Evolutionary conservation across 495 filamentous ascomycete genomes (phyloP), one percentile per base, ranked within the genome.

Genomic region (Hypoxylon fragiforme): DNA sequence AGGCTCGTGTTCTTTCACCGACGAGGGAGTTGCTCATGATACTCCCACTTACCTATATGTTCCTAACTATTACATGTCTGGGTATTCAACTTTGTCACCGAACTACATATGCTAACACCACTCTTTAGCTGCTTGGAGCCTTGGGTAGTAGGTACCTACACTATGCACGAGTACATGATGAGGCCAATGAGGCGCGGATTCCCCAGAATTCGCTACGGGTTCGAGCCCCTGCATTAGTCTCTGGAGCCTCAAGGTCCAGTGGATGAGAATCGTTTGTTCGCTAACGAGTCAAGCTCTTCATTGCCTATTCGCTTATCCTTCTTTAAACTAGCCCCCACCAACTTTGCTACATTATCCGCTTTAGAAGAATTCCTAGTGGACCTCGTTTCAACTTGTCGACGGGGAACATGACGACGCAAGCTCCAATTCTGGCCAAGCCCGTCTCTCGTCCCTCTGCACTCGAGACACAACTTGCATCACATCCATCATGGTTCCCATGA

Each of bases 371-470:
- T 54, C 45, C 46, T 52, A 46, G 58, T 56, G 58, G 58, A 43
- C 35, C 58, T 41, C 40, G 58, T 56, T 53, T 62, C 52, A 36
- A 56, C n/a, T 19, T 51, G 42, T 47, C 51, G 42, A 57, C 43
- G 58, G 38, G 34, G 58, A 52, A 39, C 58, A 62, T 56, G 58
- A 56, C 58, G 52, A 56, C 46, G 51, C 58, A 56, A n/a, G 32
- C 12, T 35, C 58, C 58, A 28, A 56, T 56, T 62, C 51, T 11
- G 44, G 48, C 39, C 43, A 42, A 43, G 8, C 20, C 18, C 20
- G 30, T 28, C 45, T 45, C 22, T 41, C 50, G 57, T 43, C 26
- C 38, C 30, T 36, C 32, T 39, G 20, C 47, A 52, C 47, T 56
- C 58, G 58, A 62, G 48, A 62, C 58, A 62, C 24, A 18, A 30